Percentiles rank a stretch among this genome's conserved stretches.
Evolutionary conservation across 371 early-diverging fungal species (phyloP).

Genomic region (Saksenaea vasiformis): DNA sequence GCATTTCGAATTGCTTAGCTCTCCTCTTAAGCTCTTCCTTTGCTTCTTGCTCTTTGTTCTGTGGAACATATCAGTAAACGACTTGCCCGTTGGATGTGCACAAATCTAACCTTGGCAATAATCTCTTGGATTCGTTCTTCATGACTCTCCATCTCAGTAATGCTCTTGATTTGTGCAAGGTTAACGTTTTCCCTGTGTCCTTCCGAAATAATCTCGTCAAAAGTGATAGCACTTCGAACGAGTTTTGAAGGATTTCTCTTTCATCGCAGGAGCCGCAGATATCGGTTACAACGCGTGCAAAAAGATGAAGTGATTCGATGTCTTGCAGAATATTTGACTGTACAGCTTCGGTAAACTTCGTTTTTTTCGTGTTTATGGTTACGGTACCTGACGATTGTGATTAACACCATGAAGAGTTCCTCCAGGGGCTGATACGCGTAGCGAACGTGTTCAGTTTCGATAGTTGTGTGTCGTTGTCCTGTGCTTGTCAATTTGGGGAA

Average conservation of each 20-base stretch:
- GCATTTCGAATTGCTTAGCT: slow-evolving; percentile 85
- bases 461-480: slow-evolving; percentile 91
- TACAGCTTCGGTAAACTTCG: too few species aligned
- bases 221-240: slow-evolving; percentile 87
- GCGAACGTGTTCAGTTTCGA: slow-evolving; percentile 93
- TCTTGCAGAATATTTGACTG: slow-evolving; percentile 86
- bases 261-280: slow-evolving; percentile 81
- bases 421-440: slow-evolving; percentile 96
- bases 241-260: slow-evolving; percentile 63
- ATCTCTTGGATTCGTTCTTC: slow-evolving; percentile 94
- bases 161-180: slow-evolving; percentile 82
- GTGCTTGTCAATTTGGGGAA: slow-evolving; percentile 90
- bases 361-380: neutral
- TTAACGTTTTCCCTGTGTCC: slow-evolving; percentile 83
- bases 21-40: slow-evolving; percentile 89
- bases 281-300: slow-evolving; percentile 88
- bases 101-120: slow-evolving; percentile 72
- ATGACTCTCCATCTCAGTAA: slow-evolving; percentile 92
- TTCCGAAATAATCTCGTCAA: slow-evolving; percentile 91
- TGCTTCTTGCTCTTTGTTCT: slow-evolving; percentile 95
- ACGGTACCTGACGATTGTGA: slow-evolving; percentile 65
- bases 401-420: slow-evolving; percentile 84
- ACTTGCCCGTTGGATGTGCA: neutral
- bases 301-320: slow-evolving; percentile 87
- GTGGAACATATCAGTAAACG: neutral